A percentile compares a stretch with the other conserved stretches of the same genome.
phyloP scores from a whole-genome alignment of 2,329 filamentous ascomycete genomes.

The Nemania sp. region DNA sequence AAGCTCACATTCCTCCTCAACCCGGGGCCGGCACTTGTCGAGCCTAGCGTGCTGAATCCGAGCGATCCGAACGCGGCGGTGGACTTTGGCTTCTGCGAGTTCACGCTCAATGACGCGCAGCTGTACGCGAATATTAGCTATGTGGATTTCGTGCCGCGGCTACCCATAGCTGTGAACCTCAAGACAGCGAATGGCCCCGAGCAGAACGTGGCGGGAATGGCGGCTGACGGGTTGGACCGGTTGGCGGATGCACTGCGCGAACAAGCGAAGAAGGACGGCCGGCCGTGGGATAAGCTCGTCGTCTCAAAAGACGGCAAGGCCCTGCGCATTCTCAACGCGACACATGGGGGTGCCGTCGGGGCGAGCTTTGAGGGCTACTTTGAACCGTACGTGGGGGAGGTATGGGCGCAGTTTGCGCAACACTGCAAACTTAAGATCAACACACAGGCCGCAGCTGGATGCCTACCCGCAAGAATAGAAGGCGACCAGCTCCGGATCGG shows the following conservation, averaged over 20 bases:
- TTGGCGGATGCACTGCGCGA: conserved; percentile 65
- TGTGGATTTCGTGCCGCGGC: conserved; percentile 72
- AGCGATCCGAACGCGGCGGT: conserved; percentile 65
- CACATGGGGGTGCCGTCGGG: conserved; percentile 57
- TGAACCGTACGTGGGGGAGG: conserved; percentile 57
- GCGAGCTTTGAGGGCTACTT: conserved; percentile 60
- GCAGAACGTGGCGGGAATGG: conserved; percentile 69
- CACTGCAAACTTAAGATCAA: conserved; percentile 65
- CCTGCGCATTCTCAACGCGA: conserved; percentile 59
- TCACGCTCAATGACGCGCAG: conserved; percentile 68
- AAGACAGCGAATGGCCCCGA: conserved; percentile 56
- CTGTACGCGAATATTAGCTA: conserved; percentile 74
- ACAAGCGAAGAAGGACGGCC: conserved; percentile 67
- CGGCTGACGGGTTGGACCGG: conserved; percentile 65
- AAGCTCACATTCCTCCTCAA: conserved; percentile 73
- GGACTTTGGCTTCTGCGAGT: conserved; percentile 70
- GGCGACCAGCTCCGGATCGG: conserved; percentile 56
- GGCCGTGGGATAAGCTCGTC: conserved; percentile 71
- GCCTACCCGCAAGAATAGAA: conserved; percentile 63
- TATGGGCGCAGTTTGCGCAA: conserved; percentile 53
- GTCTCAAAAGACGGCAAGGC: conserved; percentile 50
- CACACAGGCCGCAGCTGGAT: conserved; percentile 71
- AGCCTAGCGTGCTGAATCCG: conserved; percentile 74
- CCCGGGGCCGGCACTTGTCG: conserved; percentile 73
- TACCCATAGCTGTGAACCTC: conserved; percentile 66